These are phyloP conservation scores for Trichosporon faecale DNA, from an alignment of 1,284 basidiomycete species.

Conservation along the genomic window DNA sequence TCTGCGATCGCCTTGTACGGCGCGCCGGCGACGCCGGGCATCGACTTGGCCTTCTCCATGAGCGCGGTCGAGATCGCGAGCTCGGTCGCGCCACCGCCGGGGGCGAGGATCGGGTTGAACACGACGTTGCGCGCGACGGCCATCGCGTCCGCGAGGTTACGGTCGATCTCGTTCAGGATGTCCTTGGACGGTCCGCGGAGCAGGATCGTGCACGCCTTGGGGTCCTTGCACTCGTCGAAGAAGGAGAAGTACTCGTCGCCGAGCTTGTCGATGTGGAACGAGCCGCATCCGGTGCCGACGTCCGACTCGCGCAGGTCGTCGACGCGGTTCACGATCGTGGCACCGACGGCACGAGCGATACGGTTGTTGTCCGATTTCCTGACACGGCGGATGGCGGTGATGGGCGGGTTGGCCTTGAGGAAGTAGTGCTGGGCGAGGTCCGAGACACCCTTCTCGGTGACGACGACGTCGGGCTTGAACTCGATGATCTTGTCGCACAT, in stretches of 20 bases:
- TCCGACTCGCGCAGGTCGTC: constrained; percentile 92
- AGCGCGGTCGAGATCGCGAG: constrained; percentile 94
- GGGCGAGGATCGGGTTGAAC: constrained; percentile 87
- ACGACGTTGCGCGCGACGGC: constrained; percentile 93
- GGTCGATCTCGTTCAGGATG: constrained; percentile 95
- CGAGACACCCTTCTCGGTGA: constrained; percentile 97
- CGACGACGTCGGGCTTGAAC: constrained; percentile 91
- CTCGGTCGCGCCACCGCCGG: constrained; percentile 95
- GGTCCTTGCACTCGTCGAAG: constrained; percentile 84
- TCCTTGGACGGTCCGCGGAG: constrained; percentile 98
- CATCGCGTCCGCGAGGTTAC: constrained; percentile 97
- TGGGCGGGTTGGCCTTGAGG: constrained; percentile 67
- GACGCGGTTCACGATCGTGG: constrained; percentile 93
- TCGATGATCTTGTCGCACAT: constrained; percentile 85
- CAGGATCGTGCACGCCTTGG: constrained; percentile 97
- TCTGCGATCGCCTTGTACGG: constrained; percentile 91
- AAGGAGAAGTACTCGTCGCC: constrained; percentile 99
- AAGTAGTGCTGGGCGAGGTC: constrained; percentile 94
- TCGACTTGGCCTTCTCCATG: constrained; percentile 73
- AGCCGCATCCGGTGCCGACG: constrained; percentile 86
- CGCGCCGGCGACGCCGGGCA: constrained; percentile 82
- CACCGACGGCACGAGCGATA: constrained; percentile 90
- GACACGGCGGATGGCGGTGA: constrained; percentile 89
- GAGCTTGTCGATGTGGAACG: constrained; percentile 95
- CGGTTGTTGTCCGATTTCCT: constrained; percentile 99